Evolutionary conservation across 495 filamentous ascomycete genomes (phyloP), one percentile per base, ranked within the genome.

Genomic region (Xylaria sp.): DNA sequence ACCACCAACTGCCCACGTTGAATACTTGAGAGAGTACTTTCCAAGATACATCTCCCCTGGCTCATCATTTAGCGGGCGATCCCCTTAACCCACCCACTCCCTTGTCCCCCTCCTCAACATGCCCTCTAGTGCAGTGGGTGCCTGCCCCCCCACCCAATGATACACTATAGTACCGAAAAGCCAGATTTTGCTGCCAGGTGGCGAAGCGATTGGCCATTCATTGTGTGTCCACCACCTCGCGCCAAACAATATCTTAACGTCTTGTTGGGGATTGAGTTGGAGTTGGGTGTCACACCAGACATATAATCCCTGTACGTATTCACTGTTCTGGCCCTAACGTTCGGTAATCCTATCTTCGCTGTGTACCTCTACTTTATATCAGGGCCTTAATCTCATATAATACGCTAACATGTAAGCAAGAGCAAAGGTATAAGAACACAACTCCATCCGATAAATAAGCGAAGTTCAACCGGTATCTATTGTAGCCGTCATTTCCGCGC

Each of bases 231-330:
- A 52, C 44, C 17, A 41, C 68, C 41, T 67, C 75, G 73, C 75
- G 76, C 59, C 74, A 78, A 69, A 78, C 70, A 77, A 67, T 71
- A 71, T 75, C 4, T 12, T 35, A 76, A 73, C 55, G 73, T 78
- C 74, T 78, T 78, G 76, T 78, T 78, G 76, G 76, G 76, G 74
- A 76, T 78, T 71, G 70, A 70, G 70, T 46, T 69, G 66, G 72
- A 69, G 65, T 68, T 76, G 71, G 72, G 72, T 73, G 72, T 68
- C 72, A 76, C 75, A 67, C 72, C 72, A 71, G 65, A 69, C 3
- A 59, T 17, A 15, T 17, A 9, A 41, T 33, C 65, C 65, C 65
- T 68, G 65, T 43, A n/a, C n/a, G n/a, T n/a, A n/a, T 58, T 17
- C 53, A n/a, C 26, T 29, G 24, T 40, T 50, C 46, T 53, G n/a